These are phyloP conservation scores for Sindora glabra DNA, from an alignment of 306 rosid genomes.

Conservation along the genomic window DNA sequence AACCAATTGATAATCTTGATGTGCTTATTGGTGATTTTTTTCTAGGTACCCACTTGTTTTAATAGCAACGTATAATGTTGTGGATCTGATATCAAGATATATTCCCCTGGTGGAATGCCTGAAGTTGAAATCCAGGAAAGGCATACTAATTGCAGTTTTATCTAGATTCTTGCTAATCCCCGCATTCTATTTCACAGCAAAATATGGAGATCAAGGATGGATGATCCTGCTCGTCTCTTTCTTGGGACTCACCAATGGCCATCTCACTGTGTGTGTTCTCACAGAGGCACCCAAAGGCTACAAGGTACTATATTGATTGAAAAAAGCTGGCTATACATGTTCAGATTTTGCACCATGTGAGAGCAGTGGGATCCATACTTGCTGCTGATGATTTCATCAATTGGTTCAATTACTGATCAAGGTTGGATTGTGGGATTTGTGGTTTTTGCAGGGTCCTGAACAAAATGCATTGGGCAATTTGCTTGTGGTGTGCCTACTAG, in stretches of 20 bases:
- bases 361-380: too few relatives aligned
- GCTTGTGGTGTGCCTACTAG: constrained; percentile 38
- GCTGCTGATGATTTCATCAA: neutral
- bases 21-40: neutral
- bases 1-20: too few relatives aligned
- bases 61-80: constrained; percentile 34
- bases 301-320: constrained; percentile 20
- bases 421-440: neutral
- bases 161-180: constrained; percentile 38
- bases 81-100: constrained; percentile 38
- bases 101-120: constrained; percentile 30
- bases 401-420: neutral
- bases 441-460: constrained; percentile 52
- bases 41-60: constrained; percentile 49
- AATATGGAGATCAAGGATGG: constrained; percentile 48
- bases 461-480: constrained; percentile 59
- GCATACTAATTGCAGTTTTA: constrained; percentile 27
- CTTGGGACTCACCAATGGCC: constrained; percentile 51
- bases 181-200: constrained; percentile 48
- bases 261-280: constrained; percentile 55
- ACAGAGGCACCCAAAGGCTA: constrained; percentile 52
- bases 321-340: too few relatives aligned
- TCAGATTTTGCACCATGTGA: too few relatives aligned
- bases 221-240: constrained; percentile 43
- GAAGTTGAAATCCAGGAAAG: constrained; percentile 39